A percentile compares a stretch with the other conserved stretches of the same genome.
Conservation (phyloP, 2,329 filamentous ascomycete species). For the Nothopassalora personata region DNA sequence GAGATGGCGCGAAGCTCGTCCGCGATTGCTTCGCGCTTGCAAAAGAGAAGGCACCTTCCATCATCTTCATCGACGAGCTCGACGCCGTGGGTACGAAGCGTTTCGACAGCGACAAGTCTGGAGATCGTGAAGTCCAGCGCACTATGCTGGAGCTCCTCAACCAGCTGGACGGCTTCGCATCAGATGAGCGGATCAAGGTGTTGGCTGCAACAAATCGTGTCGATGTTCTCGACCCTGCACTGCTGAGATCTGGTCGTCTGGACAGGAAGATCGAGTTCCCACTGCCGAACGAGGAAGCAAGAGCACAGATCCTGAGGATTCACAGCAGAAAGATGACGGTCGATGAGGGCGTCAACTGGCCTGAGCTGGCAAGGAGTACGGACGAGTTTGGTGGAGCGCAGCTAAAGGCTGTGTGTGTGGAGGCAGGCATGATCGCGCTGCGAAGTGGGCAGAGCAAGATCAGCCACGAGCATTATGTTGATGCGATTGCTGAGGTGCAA, state of each 20-base stretch:
- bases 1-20: slow-evolving; percentile 94
- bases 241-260: slow-evolving; percentile 90
- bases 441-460: slow-evolving; percentile 94
- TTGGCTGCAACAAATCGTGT: slow-evolving; percentile 99
- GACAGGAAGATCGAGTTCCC: slow-evolving; percentile 99
- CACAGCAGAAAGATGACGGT: slow-evolving; percentile 98
- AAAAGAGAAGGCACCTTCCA: slow-evolving; percentile 97
- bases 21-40: slow-evolving; percentile 95
- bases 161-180: slow-evolving; percentile 96
- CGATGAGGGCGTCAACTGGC: slow-evolving; percentile 89
- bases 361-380: slow-evolving; percentile 88
- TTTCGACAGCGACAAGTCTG: slow-evolving; percentile 97
- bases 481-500: slow-evolving; percentile 94
- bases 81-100: slow-evolving; percentile 98
- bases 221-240: slow-evolving; percentile 91
- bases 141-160: slow-evolving; percentile 99
- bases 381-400: slow-evolving; percentile 98
- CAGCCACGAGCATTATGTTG: slow-evolving; percentile 95
- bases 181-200: slow-evolving; percentile 90
- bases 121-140: slow-evolving; percentile 94
- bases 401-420: slow-evolving; percentile 96
- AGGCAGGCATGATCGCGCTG: slow-evolving; percentile 98
- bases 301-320: slow-evolving; percentile 94
- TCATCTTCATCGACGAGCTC: slow-evolving; percentile 99
- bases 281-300: slow-evolving; percentile 92